Conservation (phyloP, 2,329 filamentous ascomycete species). For the Pseudocercospora vitis region DNA sequence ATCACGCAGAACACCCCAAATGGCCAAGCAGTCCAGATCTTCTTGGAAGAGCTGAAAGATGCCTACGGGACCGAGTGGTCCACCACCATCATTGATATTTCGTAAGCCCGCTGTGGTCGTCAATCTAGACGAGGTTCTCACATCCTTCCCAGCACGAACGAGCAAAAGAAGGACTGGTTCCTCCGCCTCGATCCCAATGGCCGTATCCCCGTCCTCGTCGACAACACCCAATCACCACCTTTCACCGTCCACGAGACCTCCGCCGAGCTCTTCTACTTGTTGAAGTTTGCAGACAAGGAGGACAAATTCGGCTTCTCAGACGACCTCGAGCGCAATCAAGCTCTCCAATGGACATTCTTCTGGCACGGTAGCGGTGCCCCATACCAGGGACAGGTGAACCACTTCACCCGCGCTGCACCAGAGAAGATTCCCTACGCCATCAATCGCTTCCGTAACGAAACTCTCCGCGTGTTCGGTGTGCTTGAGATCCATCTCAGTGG, state of each 20-base stretch:
- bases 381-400: constrained; percentile 47
- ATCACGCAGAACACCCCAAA: constrained; percentile 55
- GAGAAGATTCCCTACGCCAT: constrained; percentile 54
- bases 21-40: constrained; percentile 54
- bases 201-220: constrained; percentile 53
- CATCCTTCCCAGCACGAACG: constrained; percentile 44
- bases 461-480: constrained; percentile 55
- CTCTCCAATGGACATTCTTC: constrained; percentile 57
- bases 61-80: constrained; percentile 52
- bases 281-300: constrained; percentile 51
- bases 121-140: background rate
- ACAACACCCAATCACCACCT: constrained; percentile 51
- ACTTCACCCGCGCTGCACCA: constrained; percentile 47
- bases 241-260: constrained; percentile 56
- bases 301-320: constrained; percentile 55
- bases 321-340: constrained; percentile 51
- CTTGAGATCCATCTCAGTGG: constrained; percentile 56
- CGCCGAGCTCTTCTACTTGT: constrained; percentile 55
- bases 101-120: constrained; percentile 11
- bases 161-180: constrained; percentile 59
- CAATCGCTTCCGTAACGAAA: constrained; percentile 54
- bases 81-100: constrained; percentile 52
- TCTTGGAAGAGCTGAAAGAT: constrained; percentile 57
- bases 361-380: constrained; percentile 50
- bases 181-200: constrained; percentile 43